Percentiles rank a stretch among this genome's conserved stretches.
Evolutionary conservation across 129 eudicot genomes (phyloP).

Genomic region (Gnaphalium uliginosum): DNA sequence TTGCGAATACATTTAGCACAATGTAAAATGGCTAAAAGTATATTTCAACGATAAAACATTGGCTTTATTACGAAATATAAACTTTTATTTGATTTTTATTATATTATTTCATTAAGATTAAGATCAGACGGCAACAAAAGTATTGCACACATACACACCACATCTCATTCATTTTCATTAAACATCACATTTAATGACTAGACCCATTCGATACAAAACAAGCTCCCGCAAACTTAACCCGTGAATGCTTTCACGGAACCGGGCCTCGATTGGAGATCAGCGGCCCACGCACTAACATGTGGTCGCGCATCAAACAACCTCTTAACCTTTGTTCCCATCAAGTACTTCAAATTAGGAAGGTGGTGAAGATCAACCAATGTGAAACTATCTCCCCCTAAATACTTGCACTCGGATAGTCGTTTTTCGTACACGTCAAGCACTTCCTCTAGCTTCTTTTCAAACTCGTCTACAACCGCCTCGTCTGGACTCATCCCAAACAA

Average conservation of each 20-base stretch:
- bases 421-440: conserved; percentile 55
- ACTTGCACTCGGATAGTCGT: conserved; percentile 46
- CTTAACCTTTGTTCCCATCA: conserved; percentile 35
- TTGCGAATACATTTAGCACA: no score
- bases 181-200: not conserved
- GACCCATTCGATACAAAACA: no score
- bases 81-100: no score
- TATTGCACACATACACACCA: not conserved
- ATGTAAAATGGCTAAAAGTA: no score
- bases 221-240: not conserved
- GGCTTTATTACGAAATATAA: no score
- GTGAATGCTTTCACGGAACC: conserved; percentile 24
- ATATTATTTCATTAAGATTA: no score
- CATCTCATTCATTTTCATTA: not conserved
- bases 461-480: conserved; percentile 30
- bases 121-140: no score
- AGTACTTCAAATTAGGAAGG: conserved; percentile 23
- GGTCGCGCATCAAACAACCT: conserved; percentile 34
- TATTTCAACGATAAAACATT: no score
- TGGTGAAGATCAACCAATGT: conserved; percentile 59
- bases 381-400: conserved; percentile 52
- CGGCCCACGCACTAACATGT: conserved; percentile 32
- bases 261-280: conserved; percentile 29
- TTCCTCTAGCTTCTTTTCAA: conserved; percentile 34
- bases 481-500: conserved; percentile 19